Base-by-base conservation (phyloP, 2,329 filamentous ascomycete species). In the Thielaviopsis ethacetica region DNA sequence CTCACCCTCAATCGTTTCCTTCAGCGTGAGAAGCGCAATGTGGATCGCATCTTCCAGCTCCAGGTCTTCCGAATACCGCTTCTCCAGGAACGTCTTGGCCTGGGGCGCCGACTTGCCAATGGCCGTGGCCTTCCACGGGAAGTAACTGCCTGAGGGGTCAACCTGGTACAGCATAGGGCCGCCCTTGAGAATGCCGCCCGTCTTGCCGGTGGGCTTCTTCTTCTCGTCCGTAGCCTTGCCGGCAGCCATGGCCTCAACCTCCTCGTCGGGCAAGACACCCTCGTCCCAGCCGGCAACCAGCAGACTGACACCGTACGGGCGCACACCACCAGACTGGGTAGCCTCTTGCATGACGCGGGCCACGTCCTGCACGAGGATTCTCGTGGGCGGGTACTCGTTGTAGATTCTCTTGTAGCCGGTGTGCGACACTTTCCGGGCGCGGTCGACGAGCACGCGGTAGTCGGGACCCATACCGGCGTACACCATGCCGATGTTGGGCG, bases 391-490 rank as follows among this genome's bases (percentile, higher is more conserved):
- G 76, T 98, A 98, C 76, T 98, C 93, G 76, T 98, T 98, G 80
- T 98, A 98, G 77, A 98, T 91, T 73, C 93, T 89, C 83, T 98
- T 98, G 84, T 98, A 98, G 72, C 85, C 86, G 54, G 93, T 95
- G 76, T 98, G 93, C 59, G 91, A 95, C 65, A 96, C 93, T 75
- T 97, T 98, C 70, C 93, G 90, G 66, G 93, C 93, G 73, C 91
- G 91, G 78, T 98, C 93, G 66, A 97, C 93, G 58, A 98, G 81
- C 60, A 98, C 89, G 72, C 93, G 85, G 77, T 97, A 98, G 74
- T 98, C 93, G 62, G 93, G 93, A 30, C 93, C 91, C 93, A 98
- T 98, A 71, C 93, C 93, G 57, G 90, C 91, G 77, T 98, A 98
- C 68, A 98, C 93, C 88, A 97, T 96, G 72, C 93, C 93, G 73